These are phyloP conservation scores for Aspergillus wentii DNA, from an alignment of 495 filamentous ascomycete genomes.

Conservation along the genomic window DNA sequence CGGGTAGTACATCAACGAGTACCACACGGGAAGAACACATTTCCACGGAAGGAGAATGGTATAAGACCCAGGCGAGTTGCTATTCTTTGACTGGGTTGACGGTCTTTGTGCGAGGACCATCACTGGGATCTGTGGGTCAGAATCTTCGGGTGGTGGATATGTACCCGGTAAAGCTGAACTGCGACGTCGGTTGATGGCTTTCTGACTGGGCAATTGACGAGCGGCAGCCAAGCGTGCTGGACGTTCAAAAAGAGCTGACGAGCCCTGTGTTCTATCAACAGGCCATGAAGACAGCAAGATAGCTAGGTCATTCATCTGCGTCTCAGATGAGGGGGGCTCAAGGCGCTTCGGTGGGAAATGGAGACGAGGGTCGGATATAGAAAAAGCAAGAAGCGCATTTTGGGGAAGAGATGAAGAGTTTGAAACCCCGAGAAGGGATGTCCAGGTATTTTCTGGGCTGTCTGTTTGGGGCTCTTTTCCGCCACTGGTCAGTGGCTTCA, in stretches of 20 bases:
- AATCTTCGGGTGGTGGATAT: conserved; percentile 49
- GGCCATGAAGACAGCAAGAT: conserved; percentile 65
- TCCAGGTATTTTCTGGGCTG: conserved; percentile 54
- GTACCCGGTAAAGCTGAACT: conserved; percentile 59
- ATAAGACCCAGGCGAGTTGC: conserved; percentile 66
- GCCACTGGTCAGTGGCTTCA: conserved; percentile 50
- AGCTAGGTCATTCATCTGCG: conserved; percentile 45
- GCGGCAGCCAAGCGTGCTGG: conserved; percentile 55
- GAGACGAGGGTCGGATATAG: conserved; percentile 73
- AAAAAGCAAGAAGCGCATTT: conserved; percentile 68
- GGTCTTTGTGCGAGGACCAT: conserved; percentile 60
- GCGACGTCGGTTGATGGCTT: conserved; percentile 82
- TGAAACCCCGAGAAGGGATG: conserved; percentile 60
- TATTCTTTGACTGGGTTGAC: conserved; percentile 23
- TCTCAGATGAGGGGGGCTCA: conserved; percentile 26
- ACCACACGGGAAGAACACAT: conserved; percentile 83
- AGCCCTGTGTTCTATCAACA: conserved; percentile 50
- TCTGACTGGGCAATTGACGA: conserved; percentile 71
- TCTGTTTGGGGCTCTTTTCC: conserved; percentile 21
- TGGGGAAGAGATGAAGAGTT: conserved; percentile 73
- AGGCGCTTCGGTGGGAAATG: conserved; percentile 54
- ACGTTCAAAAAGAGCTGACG: conserved; percentile 64
- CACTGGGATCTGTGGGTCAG: conserved; percentile 81
- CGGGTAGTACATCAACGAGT: conserved; percentile 79
- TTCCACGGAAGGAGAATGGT: conserved; percentile 89